Base-by-base conservation (phyloP, 2,329 filamentous ascomycete genomes). In the Penicillium concentricum region DNA sequence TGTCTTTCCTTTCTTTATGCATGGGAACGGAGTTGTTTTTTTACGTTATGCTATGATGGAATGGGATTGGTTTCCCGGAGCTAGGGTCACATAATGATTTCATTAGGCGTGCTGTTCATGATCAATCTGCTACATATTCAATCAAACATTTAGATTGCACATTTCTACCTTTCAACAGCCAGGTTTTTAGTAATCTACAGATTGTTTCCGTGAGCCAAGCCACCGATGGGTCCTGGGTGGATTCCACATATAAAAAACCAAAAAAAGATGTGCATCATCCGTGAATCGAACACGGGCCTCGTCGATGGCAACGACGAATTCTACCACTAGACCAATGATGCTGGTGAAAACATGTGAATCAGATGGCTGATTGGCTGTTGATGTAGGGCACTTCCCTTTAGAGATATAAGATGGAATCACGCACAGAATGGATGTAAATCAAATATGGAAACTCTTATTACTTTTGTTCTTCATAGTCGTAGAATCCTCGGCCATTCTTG, bases 281-380 rank as follows among this genome's bases (percentile, higher is more conserved):
- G 74, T 73, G 74, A 76, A 76, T 76, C 74, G 74, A 76, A 76
- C 74, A 74, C 74, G 74, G 74, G 74, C 74, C 74, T 76, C 74
- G 69, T 76, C 74, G 74, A 76, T 75, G 72, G 73, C 73, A 75
- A 75, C 72, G 72, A 75, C 67, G 72, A 75, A 75, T 75, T 75
- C 73, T 75, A 75, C 73, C 73, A 75, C 73, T 75, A 75, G 73
- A 75, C 73, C 73, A 75, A 74, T 73, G 72, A 74, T 75, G 73
- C 73, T 70, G 16, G 1, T 0, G 12, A 0, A 45, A 28, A 13
- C 39, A 39, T 12, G 26, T 16, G 24, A n/a, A 34, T 24, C 8
- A 15, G 49, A 35, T 13, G 4, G 58, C 53, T 54, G 35, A 59
- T 59, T 59, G 24, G 53, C 16, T 51, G 53, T 16, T 35, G 4